Conservation (phyloP, 352 stramenopile species). For the Pythium dissimile region DNA sequence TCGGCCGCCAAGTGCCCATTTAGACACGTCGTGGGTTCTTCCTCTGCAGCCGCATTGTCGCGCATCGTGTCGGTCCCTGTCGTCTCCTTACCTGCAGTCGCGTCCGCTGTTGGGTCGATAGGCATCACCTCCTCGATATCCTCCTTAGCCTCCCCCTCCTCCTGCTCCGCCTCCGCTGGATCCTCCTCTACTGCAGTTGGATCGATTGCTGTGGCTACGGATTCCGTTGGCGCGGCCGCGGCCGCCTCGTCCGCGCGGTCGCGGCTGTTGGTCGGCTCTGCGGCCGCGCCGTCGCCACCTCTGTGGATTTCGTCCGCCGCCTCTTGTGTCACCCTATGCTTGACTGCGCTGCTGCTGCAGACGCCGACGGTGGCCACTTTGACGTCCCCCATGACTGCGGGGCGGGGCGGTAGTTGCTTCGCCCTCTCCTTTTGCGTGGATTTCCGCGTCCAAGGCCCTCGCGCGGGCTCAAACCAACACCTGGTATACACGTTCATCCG, state of each 20-base stretch:
- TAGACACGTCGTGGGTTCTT: not conserved
- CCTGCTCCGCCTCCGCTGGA: too few species aligned
- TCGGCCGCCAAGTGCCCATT: too few species aligned
- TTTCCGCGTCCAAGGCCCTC: conserved; percentile 15
- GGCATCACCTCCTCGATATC: too few species aligned
- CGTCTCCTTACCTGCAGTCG: too few species aligned
- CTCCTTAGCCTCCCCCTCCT: too few species aligned
- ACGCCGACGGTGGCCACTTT: conserved; percentile 12
- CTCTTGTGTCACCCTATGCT: too few species aligned
- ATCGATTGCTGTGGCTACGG: not conserved
- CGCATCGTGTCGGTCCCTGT: too few species aligned
- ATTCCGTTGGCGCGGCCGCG: not conserved
- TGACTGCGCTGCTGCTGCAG: too few species aligned
- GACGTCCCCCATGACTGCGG: conserved; percentile 13
- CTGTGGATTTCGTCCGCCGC: too few species aligned
- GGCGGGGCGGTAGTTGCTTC: not conserved
- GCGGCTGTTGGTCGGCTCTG: too few species aligned
- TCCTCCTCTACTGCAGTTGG: too few species aligned
- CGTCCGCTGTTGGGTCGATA: not conserved
- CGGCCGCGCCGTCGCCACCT: not conserved
- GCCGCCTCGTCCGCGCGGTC: not conserved
- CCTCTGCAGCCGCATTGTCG: not conserved
- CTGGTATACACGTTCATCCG: conserved; percentile 12
- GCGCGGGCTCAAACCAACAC: conserved; percentile 3
- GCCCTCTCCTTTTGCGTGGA: conserved; percentile 4